Conservation (phyloP, 202 grass and related monocot species). For the Tripidium arundinaceum region DNA sequence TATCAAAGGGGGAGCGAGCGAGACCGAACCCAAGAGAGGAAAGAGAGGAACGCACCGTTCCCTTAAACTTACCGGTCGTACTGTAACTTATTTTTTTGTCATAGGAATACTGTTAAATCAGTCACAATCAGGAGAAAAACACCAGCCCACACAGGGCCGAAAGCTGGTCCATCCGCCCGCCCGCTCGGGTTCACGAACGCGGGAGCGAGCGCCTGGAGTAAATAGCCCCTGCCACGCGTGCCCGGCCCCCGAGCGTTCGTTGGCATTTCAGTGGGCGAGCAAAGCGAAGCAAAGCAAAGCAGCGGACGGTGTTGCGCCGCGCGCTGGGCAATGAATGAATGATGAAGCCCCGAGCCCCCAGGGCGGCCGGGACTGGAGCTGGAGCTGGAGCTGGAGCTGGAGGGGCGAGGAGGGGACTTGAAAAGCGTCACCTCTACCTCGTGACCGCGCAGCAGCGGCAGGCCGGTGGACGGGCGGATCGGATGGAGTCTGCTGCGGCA, state of each 20-base stretch:
- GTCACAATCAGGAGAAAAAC: no score
- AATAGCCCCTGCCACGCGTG: neutral
- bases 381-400: no score
- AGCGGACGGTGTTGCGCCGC: neutral
- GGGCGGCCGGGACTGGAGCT: no score
- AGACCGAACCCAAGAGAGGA: no score
- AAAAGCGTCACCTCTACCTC: constrained; percentile 48
- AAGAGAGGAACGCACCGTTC: no score
- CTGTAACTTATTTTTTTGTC: no score
- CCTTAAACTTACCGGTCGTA: no score
- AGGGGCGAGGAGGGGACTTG: neutral
- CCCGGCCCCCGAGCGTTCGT: neutral
- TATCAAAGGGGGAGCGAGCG: neutral
- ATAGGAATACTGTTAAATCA: no score
- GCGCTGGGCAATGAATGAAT: constrained; percentile 50
- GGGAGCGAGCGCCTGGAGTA: neutral
- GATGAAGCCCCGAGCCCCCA: no score
- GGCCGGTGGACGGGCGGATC: neutral
- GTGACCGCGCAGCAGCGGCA: constrained; percentile 28
- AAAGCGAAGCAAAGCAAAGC: no score
- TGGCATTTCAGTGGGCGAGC: neutral
- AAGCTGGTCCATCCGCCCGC: neutral
- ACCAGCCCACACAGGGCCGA: no score
- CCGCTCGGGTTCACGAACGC: neutral
- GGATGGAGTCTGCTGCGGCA: neutral